Conservation (phyloP, 176 grass and related monocot genomes). For the Secale cereale region DNA sequence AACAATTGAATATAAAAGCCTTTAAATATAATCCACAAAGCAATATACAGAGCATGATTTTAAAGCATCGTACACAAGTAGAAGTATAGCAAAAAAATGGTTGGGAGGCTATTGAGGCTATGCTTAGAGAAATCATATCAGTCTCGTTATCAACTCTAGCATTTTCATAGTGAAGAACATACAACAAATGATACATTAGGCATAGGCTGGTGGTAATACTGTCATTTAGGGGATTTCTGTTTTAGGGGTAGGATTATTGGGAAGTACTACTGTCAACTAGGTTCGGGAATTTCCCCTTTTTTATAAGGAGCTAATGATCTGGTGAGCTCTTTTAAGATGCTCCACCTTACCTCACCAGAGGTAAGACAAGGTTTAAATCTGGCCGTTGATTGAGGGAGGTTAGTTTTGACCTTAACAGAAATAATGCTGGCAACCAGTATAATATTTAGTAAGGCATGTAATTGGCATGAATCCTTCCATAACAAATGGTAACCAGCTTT, state of each 20-base stretch:
- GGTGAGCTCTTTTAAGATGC: background rate
- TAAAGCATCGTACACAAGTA: background rate
- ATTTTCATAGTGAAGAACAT: background rate
- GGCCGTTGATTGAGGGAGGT: background rate
- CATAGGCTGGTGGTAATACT: background rate
- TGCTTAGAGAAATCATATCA: background rate
- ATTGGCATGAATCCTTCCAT: background rate
- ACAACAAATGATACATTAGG: background rate
- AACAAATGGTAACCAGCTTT: background rate
- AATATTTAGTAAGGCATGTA: background rate
- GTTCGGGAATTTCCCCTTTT: background rate
- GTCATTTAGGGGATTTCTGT: background rate
- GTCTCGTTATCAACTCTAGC: background rate
- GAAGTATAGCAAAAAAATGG: constrained; percentile 7
- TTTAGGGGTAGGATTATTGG: background rate
- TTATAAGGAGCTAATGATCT: background rate
- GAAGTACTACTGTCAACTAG: background rate
- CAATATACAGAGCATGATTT: background rate
- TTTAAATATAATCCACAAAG: background rate
- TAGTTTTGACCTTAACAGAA: background rate
- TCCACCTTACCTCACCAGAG: background rate
- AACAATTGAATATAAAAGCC: constrained; percentile 4
- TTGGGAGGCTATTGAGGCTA: background rate
- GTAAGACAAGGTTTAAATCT: background rate
- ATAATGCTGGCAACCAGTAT: background rate